Conservation (phyloP, 192 early-diverging fungal genomes). For the Coemansia sp. region DNA sequence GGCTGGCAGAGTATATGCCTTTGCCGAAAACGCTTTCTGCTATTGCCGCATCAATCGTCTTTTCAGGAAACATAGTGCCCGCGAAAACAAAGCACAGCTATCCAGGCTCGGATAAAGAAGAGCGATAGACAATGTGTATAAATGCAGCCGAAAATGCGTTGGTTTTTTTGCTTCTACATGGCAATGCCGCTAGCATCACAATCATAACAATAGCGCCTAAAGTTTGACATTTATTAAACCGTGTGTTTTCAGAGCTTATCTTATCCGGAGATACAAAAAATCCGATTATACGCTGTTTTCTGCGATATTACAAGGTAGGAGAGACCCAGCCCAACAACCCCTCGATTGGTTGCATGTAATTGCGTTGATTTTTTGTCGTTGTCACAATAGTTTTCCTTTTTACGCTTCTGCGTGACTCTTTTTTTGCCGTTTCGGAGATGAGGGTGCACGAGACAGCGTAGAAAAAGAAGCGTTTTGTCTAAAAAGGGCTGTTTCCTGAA, state of each 20-base stretch:
- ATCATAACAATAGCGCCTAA: not conserved
- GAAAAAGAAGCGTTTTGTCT: not conserved
- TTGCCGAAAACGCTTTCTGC: no score
- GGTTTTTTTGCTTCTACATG: not conserved
- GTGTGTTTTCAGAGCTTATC: not conserved
- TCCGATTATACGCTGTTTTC: not conserved
- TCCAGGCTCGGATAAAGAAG: not conserved
- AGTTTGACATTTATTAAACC: not conserved
- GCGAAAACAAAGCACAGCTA: not conserved
- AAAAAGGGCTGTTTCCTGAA: not conserved
- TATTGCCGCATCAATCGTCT: no score
- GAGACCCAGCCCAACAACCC: not conserved
- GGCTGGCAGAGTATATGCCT: no score
- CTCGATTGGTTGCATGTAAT: constrained; percentile 1
- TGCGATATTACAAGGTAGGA: not conserved
- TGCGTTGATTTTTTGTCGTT: constrained; percentile 5
- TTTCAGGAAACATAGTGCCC: no score
- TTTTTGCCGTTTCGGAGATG: not conserved
- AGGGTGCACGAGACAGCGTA: no score
- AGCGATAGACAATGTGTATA: no score
- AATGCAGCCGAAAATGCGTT: not conserved
- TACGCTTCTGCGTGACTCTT: not conserved
- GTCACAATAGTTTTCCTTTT: not conserved
- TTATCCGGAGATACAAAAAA: not conserved
- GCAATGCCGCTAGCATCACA: not conserved